Evolutionary conservation across 441 rosid genomes (phyloP), one percentile per base, ranked within the genome.

Genomic region (Bocquillonia castaneifolia): DNA sequence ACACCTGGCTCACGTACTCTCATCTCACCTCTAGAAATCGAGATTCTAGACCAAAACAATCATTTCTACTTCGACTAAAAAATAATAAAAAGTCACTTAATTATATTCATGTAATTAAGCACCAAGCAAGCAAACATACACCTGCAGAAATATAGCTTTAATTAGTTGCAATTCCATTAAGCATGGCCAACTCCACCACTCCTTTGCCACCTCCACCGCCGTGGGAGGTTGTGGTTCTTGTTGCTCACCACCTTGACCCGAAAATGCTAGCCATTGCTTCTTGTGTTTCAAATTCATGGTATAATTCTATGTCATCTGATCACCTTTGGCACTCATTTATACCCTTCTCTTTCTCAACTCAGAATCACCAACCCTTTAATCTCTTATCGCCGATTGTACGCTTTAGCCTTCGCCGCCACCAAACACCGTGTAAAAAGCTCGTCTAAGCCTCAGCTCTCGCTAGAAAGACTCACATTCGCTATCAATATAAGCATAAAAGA

Each of bases 211-310:
- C 51, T 1, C 60, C 67, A 0, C 81, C 77, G 0, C 82, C 78
- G 3, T 84, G 84, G 84, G 82, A 81, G 53, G 79, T 75, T 61
- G 72, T 82, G 13, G 31, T 42, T 48, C 77, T 82, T 25, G 71
- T 82, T 40, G 73, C 84, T 36, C 45, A 59, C 55, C 61, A 69
- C 65, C 83, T 86, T 13, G 86, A 84, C 67, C 82, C 81, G 13
- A 77, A 69, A 73, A 57, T 77, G 55, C 57, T 81, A 39, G 87
- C 84, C 63, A 37, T 69, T 3, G 84, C 85, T 28, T 79, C 87
- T 8, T 86, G 84, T 26, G 88, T 84, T 20, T 82, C 79, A 59
- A 79, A 61, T 36, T 65, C 78, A 28, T 84, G 86, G 88, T 45
- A 42, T 52, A 7, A 44, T 32, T 76, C 78, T 52, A 77, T 82